Conservation (phyloP, 2,329 filamentous ascomycete genomes). For the Trichocomaceae sp. region DNA sequence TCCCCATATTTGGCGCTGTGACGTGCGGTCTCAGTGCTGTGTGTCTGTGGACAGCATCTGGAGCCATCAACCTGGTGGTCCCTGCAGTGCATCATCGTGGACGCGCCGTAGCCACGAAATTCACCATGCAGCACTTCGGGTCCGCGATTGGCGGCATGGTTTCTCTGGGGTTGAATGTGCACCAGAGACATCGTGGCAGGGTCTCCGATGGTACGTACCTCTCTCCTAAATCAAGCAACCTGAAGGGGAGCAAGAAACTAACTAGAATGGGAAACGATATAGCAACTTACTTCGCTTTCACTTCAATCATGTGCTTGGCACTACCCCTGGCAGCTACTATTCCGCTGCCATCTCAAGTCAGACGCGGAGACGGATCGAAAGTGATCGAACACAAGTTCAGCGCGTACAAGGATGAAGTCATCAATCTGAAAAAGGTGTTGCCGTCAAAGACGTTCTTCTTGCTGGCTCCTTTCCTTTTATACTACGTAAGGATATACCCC, state of each 20-base stretch:
- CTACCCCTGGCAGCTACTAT: neutral
- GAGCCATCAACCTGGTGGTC: constrained; percentile 3
- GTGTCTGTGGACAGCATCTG: constrained; percentile 5
- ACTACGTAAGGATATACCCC: neutral
- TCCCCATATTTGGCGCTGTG: neutral
- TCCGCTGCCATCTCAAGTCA: neutral
- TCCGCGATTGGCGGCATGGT: constrained; percentile 1
- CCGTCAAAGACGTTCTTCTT: neutral
- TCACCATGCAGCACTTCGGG: neutral
- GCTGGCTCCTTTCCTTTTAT: neutral
- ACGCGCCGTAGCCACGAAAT: constrained; percentile 6
- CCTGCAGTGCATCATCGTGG: constrained; percentile 1
- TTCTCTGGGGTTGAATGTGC: neutral
- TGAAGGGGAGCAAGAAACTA: neutral
- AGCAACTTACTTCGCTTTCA: constrained; percentile 3
- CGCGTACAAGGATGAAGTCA: neutral
- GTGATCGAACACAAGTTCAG: neutral
- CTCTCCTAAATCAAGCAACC: neutral
- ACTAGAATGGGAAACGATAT: neutral
- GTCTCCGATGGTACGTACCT: neutral
- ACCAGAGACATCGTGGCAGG: neutral
- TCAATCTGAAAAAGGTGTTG: neutral
- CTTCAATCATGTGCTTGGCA: constrained; percentile 1
- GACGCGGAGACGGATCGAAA: neutral
- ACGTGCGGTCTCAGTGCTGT: constrained; percentile 1